Conservation (phyloP, 441 rosid genomes). For the Melianthus villosus region DNA sequence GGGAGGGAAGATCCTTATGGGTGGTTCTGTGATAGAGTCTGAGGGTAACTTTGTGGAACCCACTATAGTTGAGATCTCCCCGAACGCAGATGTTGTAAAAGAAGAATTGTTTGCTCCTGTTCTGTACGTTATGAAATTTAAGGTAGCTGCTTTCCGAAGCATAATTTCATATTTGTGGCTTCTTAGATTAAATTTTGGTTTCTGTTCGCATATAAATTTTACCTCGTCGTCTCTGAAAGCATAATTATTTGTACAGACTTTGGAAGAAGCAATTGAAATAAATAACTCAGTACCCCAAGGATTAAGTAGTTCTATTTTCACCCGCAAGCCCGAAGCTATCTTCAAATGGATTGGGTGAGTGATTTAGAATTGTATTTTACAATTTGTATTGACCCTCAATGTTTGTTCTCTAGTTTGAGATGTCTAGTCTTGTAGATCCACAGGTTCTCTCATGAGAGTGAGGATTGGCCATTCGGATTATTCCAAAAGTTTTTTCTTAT, state of each 20-base stretch:
- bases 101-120: slow-evolving; percentile 92
- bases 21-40: slow-evolving; percentile 50
- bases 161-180: too few species aligned
- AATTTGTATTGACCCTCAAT: too few species aligned
- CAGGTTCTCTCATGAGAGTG: too few species aligned
- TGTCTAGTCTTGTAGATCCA: too few species aligned
- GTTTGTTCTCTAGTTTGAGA: too few species aligned
- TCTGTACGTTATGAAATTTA: slow-evolving; percentile 69
- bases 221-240: too few species aligned
- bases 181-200: too few species aligned
- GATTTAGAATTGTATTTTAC: too few species aligned
- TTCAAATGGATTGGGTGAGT: slow-evolving; percentile 85
- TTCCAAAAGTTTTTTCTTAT: not conserved
- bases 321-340: slow-evolving; percentile 55
- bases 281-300: slow-evolving; percentile 96
- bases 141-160: slow-evolving; percentile 29
- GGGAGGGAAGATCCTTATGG: slow-evolving; percentile 84
- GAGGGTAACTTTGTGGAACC: slow-evolving; percentile 94
- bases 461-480: too few species aligned
- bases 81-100: slow-evolving; percentile 53
- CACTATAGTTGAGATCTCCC: slow-evolving; percentile 70
- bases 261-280: slow-evolving; percentile 71
- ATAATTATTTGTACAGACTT: slow-evolving; percentile 31
- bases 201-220: too few species aligned
- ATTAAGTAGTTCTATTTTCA: slow-evolving; percentile 82